Evolutionary conservation across 78 protist species (phyloP).

Genomic region (Guillardia theta): DNA sequence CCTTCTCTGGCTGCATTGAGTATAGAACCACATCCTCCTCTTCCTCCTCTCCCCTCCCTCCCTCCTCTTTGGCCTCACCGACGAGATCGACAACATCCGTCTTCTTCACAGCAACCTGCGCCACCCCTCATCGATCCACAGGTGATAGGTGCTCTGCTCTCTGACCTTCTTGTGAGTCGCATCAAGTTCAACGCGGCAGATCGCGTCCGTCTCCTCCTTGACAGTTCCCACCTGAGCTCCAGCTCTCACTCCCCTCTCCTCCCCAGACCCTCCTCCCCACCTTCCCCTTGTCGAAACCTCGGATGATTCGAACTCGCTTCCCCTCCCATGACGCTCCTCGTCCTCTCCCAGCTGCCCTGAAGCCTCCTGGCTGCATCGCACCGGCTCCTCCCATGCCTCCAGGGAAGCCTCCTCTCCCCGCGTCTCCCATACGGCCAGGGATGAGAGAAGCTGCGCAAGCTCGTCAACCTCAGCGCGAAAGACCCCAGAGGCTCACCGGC

Average conservation of each 20-base stretch:
- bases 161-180: not conserved
- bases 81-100: not conserved
- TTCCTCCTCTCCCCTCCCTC: no score
- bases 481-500: no score
- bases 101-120: not conserved
- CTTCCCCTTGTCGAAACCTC: not conserved
- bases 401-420: not conserved
- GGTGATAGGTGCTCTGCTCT: no score
- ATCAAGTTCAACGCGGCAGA: not conserved
- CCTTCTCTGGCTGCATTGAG: no score
- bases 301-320: not conserved
- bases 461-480: no score
- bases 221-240: not conserved
- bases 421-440: not conserved
- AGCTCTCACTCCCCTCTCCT: not conserved
- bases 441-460: not conserved
- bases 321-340: not conserved
- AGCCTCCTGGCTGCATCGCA: not conserved
- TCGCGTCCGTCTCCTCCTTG: not conserved
- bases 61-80: no score
- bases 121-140: no score
- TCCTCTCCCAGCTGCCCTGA: not conserved
- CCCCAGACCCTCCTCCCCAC: not conserved
- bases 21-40: no score
- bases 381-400: no score